Percentiles rank a stretch among this genome's conserved stretches.
phyloP scores from a whole-genome alignment of 225 moss, liverwort and hornwort genomes.

The Asterella californica region DNA sequence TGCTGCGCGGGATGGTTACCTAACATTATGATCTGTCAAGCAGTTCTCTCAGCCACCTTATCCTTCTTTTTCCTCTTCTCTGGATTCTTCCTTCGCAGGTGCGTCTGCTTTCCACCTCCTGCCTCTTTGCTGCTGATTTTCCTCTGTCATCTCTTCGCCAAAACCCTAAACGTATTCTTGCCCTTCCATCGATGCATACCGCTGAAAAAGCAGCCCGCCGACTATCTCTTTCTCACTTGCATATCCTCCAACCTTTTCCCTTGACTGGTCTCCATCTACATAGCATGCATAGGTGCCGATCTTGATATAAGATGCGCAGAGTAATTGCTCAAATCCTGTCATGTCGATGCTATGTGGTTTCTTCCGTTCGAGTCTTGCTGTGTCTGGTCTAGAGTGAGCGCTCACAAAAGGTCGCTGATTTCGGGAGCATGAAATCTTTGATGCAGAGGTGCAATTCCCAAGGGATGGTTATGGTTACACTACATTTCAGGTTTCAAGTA shows the following conservation, averaged over 20 bases:
- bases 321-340: not conserved
- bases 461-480: conserved; percentile 23
- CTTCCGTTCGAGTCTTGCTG: too few relatives aligned
- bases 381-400: not conserved
- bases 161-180: too few relatives aligned
- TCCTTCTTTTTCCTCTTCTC: conserved; percentile 17
- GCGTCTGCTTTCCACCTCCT: not conserved
- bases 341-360: too few relatives aligned
- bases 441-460: conserved; percentile 20
- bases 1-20: conserved; percentile 24
- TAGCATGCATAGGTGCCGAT: not conserved
- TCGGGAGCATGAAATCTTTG: not conserved
- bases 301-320: not conserved
- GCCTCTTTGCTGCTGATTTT: too few relatives aligned
- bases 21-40: conserved; percentile 20
- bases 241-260: not conserved
- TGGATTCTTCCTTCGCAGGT: conserved; percentile 23
- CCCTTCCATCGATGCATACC: not conserved
- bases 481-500: conserved; percentile 19
- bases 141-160: too few relatives aligned
- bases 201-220: not conserved
- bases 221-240: not conserved
- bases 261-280: not conserved
- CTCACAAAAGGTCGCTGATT: not conserved
- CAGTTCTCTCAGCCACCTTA: conserved; percentile 1